phyloP scores from a whole-genome alignment of 306 rosid genomes.

The Casuarina glauca region DNA sequence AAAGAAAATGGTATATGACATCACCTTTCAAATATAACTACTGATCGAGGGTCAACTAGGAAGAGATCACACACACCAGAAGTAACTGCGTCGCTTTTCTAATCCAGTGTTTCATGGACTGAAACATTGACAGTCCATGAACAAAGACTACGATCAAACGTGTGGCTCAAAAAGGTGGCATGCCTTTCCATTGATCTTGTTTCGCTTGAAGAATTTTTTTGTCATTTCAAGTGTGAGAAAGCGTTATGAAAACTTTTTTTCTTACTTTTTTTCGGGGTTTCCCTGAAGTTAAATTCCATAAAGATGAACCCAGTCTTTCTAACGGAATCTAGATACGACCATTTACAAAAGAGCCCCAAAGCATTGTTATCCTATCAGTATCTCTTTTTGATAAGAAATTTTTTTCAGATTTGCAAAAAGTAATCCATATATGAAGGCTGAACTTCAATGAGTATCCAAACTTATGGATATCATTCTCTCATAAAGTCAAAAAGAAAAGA shows the following conservation, averaged over 20 bases:
- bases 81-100: not conserved
- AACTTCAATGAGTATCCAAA: not conserved
- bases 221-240: not conserved
- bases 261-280: too few species aligned
- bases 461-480: slow-evolving; percentile 1
- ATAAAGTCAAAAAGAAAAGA: not conserved
- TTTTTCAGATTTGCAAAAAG: not conserved
- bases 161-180: not conserved
- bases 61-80: not conserved
- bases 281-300: not conserved
- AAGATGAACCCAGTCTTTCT: not conserved
- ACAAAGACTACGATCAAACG: not conserved
- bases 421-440: not conserved
- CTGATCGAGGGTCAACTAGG: not conserved
- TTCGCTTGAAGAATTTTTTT: too few species aligned
- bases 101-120: not conserved
- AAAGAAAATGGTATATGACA: not conserved
- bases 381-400: not conserved
- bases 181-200: too few species aligned
- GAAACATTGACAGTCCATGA: not conserved
- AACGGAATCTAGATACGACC: not conserved
- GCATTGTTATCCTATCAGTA: not conserved
- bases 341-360: not conserved
- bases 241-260: not conserved
- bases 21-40: not conserved